Percentiles rank a stretch among this genome's conserved stretches.
These are phyloP conservation scores for Athelia psychrophila DNA, from an alignment of 1,284 basidiomycete genomes.

Conservation along the genomic window DNA sequence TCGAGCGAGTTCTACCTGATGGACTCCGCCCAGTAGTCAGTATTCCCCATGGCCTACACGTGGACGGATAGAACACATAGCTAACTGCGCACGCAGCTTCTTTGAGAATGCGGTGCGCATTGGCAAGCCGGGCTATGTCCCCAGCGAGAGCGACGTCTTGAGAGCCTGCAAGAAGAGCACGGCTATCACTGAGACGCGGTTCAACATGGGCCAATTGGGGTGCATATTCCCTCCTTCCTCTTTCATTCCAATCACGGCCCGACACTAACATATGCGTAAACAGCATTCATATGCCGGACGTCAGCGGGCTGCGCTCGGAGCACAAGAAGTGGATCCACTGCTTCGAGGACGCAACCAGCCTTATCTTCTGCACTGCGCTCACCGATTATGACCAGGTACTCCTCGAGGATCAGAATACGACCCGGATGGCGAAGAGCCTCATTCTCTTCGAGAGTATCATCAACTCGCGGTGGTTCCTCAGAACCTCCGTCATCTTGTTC, in stretches of 20 bases:
- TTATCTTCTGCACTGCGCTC: slow-evolving; percentile 93
- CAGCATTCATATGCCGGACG: slow-evolving; percentile 94
- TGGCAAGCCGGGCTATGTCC: slow-evolving; percentile 73
- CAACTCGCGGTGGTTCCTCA: slow-evolving; percentile 96
- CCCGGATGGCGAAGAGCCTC: slow-evolving; percentile 93
- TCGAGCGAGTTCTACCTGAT: slow-evolving; percentile 92
- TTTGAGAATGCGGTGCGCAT: slow-evolving; percentile 86
- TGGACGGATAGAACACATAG: slow-evolving; percentile 74
- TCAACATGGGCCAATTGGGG: slow-evolving; percentile 67
- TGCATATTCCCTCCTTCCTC: slow-evolving; percentile 60
- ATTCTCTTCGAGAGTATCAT: slow-evolving; percentile 95
- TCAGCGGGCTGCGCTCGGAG: slow-evolving; percentile 91
- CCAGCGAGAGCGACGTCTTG: slow-evolving; percentile 88
- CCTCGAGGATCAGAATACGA: slow-evolving; percentile 82
- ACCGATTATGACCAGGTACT: slow-evolving; percentile 94
- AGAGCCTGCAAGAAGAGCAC: slow-evolving; percentile 90
- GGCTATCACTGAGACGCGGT: slow-evolving; percentile 90
- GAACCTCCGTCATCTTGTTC: slow-evolving; percentile 91
- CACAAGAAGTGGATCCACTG: slow-evolving; percentile 95
- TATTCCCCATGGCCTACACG: slow-evolving; percentile 81
- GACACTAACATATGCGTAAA: slow-evolving; percentile 17
- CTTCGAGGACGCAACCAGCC: slow-evolving; percentile 93
- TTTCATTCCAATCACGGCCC: slow-evolving; percentile 36
- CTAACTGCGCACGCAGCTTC: slow-evolving; percentile 86
- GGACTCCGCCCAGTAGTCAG: slow-evolving; percentile 92